Base-by-base conservation (phyloP, 1,284 basidiomycete species). In the Ustilago vetiveriae region DNA sequence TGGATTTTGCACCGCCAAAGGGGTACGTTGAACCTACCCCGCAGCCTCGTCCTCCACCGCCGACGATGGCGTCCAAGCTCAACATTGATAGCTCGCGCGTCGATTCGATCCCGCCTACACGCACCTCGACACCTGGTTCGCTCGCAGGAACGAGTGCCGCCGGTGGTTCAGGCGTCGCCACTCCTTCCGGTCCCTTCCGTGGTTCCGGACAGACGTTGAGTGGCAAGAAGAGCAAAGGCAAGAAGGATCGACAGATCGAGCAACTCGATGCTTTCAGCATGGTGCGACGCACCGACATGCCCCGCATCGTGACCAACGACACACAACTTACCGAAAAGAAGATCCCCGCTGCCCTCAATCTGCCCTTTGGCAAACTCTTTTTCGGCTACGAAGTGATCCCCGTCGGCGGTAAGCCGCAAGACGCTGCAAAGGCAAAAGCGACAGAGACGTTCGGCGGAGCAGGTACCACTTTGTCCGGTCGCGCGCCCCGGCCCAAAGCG, bases 11-110 rank as follows among this genome's bases (percentile, higher is more conserved):
- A 0, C 82, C 86, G 6, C 87, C 87, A 1, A 84, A 86, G 45
- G 87, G 87, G 26, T 88, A 88, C 72, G 91, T 95, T 21, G 96
- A 98, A 82, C 96, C 95, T 0, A 89, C 92, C 69, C 88, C 90
- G 36, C 90, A 90, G 6, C 77, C 80, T 8, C 91, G 91, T 50
- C 87, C 88, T 2, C 89, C 94, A 2, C 89, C 90, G 9, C 83
- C 91, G 9, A 98, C 94, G 2, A 98, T 99, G 95, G 94, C 95
- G 0, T 91, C 91, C 48, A 98, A 97, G 84, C 87, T 98, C 53
- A 94, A 94, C 82, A 98, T 99, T 64, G 93, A 98, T 44, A 72
- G 66, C 30, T 45, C 44, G 19, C 67, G 71, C 35, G 54, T 69
- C 21, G 80, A 81, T 6, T 66, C 69, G 14, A 75, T 82, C 10